phyloP scores from a whole-genome alignment of 139 green algal species.

The Picochlorum costavermella region DNA sequence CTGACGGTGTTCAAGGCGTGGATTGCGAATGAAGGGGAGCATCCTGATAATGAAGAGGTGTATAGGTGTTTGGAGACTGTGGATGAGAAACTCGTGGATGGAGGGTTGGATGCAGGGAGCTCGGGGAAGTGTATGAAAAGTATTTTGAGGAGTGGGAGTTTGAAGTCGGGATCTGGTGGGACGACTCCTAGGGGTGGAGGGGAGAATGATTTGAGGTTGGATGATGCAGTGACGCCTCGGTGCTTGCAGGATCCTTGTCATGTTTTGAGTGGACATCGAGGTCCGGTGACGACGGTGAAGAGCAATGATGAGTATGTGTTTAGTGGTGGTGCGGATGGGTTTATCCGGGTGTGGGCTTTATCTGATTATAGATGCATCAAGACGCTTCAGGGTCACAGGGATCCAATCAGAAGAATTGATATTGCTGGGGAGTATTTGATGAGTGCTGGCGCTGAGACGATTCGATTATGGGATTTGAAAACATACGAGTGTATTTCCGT shows the following conservation, averaged over 20 bases:
- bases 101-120: too few relatives aligned
- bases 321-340: constrained; percentile 51
- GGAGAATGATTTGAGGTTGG: neutral
- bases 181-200: neutral
- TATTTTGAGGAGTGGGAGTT: too few relatives aligned
- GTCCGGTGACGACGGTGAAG: constrained; percentile 45
- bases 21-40: constrained; percentile 18
- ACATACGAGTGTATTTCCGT: constrained; percentile 24
- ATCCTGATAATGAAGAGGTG: constrained; percentile 44
- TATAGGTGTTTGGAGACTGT: constrained; percentile 49
- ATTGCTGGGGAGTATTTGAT: constrained; percentile 28
- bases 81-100: neutral
- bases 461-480: constrained; percentile 32
- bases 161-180: neutral
- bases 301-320: constrained; percentile 49
- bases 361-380: constrained; percentile 28
- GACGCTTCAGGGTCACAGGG: constrained; percentile 52
- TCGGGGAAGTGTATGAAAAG: too few relatives aligned
- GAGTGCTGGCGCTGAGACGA: constrained; percentile 50
- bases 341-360: constrained; percentile 67
- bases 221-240: too few relatives aligned
- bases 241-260: constrained; percentile 27
- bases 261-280: constrained; percentile 59
- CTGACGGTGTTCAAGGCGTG: constrained; percentile 67
- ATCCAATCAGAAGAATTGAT: constrained; percentile 56